A percentile compares a stretch with the other conserved stretches of the same genome.
Evolutionary conservation across 768 basidiomycete genomes (phyloP).

Genomic region (Lactarius deliciosus): DNA sequence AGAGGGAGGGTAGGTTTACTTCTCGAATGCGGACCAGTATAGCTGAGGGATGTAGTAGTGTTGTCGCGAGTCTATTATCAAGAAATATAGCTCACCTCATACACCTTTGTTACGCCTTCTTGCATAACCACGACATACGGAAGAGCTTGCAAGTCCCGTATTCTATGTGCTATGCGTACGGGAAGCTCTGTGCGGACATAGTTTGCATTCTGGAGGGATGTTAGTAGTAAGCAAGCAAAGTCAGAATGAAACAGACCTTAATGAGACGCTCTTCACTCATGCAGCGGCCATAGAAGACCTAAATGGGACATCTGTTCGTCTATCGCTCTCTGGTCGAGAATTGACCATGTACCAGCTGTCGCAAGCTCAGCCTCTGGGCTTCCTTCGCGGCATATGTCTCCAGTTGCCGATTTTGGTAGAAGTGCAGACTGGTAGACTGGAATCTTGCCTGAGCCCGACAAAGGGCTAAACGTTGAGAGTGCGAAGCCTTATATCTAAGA

Average conservation of each 20-base stretch:
- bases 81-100: conserved; percentile 56
- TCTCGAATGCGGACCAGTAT: conserved; percentile 86
- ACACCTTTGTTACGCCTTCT: conserved; percentile 78
- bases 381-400: conserved; percentile 77
- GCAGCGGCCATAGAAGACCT: conserved; percentile 86
- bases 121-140: conserved; percentile 87
- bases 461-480: not conserved
- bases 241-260: conserved; percentile 47
- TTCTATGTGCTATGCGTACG: conserved; percentile 81
- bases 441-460: conserved; percentile 14
- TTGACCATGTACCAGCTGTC: conserved; percentile 66
- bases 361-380: conserved; percentile 67
- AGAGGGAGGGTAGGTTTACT: conserved; percentile 42
- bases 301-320: conserved; percentile 18
- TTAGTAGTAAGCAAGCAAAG: conserved; percentile 6
- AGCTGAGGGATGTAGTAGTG: conserved; percentile 46
- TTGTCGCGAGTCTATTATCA: not conserved
- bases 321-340: not conserved
- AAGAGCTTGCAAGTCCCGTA: conserved; percentile 82
- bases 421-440: conserved; percentile 39
- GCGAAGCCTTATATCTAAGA: not conserved
- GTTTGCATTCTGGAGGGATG: conserved; percentile 66
- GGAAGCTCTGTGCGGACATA: conserved; percentile 89
- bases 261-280: conserved; percentile 78
- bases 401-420: conserved; percentile 81